Conservation (phyloP, 768 basidiomycete genomes). For the Amylocystis lapponica region DNA sequence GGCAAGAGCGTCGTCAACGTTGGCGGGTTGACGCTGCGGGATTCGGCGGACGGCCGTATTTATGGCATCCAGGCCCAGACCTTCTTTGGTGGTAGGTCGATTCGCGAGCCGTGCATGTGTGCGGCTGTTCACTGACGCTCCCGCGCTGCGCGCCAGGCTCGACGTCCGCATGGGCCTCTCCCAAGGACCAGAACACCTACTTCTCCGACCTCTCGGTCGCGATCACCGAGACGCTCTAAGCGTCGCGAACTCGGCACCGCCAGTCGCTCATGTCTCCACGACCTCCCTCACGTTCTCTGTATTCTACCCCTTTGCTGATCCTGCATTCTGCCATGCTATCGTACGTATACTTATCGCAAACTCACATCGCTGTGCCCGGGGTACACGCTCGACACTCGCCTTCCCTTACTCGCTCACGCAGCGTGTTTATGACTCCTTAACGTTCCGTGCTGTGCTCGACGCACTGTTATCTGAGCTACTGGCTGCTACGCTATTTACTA, state of each 20-base stretch:
- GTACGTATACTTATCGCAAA: too few relatives aligned
- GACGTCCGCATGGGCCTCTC: slow-evolving; percentile 45
- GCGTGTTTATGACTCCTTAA: too few relatives aligned
- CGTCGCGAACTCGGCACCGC: background rate
- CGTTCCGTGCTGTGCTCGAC: too few relatives aligned
- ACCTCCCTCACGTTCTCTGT: too few relatives aligned
- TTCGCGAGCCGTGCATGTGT: too few relatives aligned
- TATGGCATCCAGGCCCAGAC: slow-evolving; percentile 70
- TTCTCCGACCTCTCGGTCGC: slow-evolving; percentile 70
- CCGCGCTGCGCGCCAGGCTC: slow-evolving; percentile 38
- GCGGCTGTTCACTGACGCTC: slow-evolving; percentile 2
- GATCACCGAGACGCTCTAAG: slow-evolving; percentile 42
- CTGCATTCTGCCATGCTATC: too few relatives aligned
- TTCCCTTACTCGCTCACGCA: too few relatives aligned
- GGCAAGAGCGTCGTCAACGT: slow-evolving; percentile 61
- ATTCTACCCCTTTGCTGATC: too few relatives aligned
- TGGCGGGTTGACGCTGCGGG: slow-evolving; percentile 47
- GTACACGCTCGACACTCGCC: too few relatives aligned
- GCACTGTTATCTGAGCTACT: too few relatives aligned
- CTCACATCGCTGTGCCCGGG: too few relatives aligned
- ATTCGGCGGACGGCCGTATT: slow-evolving; percentile 43
- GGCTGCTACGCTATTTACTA: too few relatives aligned
- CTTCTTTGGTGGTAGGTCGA: slow-evolving; percentile 66
- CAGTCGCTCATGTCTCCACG: background rate
- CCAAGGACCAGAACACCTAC: slow-evolving; percentile 54